Base-by-base conservation (phyloP, 2,329 filamentous ascomycete genomes). In the Phialophora tarda region DNA sequence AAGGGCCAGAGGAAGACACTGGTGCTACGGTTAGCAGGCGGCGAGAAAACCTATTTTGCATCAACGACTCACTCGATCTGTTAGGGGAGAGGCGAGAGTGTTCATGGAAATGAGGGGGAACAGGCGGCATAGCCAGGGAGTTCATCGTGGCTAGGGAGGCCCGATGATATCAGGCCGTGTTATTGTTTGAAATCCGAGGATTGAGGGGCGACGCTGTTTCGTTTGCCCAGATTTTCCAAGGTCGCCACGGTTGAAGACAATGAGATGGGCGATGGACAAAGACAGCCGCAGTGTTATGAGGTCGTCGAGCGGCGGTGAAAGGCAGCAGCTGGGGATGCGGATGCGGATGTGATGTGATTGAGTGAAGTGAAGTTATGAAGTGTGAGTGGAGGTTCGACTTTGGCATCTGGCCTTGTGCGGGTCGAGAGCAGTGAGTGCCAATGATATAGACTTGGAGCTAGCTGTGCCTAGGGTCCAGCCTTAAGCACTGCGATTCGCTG, bases 51-150 rank as follows among this genome's bases (percentile, higher is more conserved):
- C 23, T 61, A 57, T 58, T 28, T 53, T 12, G 32, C 51, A 47
- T 48, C 58, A 24, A 60, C 38, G 34, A 74, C 84, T 74, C 81
- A 89, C 86, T 85, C 78, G 84, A 82, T 77, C 84, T 83, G 72
- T 84, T 82, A 64, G 87, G 85, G 71, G 86, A 87, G 73, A 85
- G 82, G 76, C 85, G 85, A 77, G 81, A 80, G 76, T 85, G 83
- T 74, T 84, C 82, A 77, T 88, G 84, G 71, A 88, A 86, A 77
- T 88, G 87, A 76, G 86, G 86, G 80, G 86, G 84, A 77, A 87
- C 79, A 76, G 84, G 83, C 77, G 85, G 83, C 76, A 81, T 83
- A 72, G 81, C 80, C 78, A 89, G 78, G 77, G 82, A 86, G 81
- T 87, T 89, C 86, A 88, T 89, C 80, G 75, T 80, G 78, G 73